Conservation (phyloP, 2,329 filamentous ascomycete species). For the Fusarium sacchari region DNA sequence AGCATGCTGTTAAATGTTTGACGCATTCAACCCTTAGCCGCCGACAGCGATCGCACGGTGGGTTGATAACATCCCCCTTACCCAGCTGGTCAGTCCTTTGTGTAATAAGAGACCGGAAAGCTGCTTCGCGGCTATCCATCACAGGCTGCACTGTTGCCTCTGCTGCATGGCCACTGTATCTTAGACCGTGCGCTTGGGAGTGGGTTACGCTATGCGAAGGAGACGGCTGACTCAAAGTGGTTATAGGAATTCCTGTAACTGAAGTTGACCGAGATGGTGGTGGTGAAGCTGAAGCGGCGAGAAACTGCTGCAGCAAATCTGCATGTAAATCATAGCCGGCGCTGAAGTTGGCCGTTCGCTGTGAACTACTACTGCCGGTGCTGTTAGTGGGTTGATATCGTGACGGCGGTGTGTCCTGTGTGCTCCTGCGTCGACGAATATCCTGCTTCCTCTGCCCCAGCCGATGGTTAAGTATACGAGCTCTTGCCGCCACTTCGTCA, state of each 20-base stretch:
- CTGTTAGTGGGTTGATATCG: slow-evolving; percentile 51
- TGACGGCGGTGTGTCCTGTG: slow-evolving; percentile 48
- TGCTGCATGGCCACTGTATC: slow-evolving; percentile 35
- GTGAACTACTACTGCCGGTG: slow-evolving; percentile 7
- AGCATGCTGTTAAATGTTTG: slow-evolving; percentile 87
- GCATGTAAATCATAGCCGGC: slow-evolving; percentile 61
- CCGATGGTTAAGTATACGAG: slow-evolving; percentile 83
- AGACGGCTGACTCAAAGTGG: slow-evolving; percentile 41
- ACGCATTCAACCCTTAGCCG: slow-evolving; percentile 83
- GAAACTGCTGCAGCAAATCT: slow-evolving; percentile 66
- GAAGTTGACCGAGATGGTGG: slow-evolving; percentile 44
- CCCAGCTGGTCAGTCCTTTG: slow-evolving; percentile 78
- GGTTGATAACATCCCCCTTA: slow-evolving; percentile 79
- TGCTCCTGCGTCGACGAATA: slow-evolving; percentile 43
- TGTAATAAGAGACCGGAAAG: slow-evolving; percentile 68
- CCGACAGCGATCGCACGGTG: slow-evolving; percentile 85
- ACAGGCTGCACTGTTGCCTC: slow-evolving; percentile 39
- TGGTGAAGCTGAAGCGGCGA: slow-evolving; percentile 35
- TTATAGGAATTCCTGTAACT: slow-evolving; percentile 38
- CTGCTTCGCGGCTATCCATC: slow-evolving; percentile 45
- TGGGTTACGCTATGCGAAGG: slow-evolving; percentile 38
- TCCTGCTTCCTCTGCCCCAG: slow-evolving; percentile 56
- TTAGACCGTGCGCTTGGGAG: slow-evolving; percentile 29
- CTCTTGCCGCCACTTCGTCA: slow-evolving; percentile 71
- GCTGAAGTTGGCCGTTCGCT: slow-evolving; percentile 40